Percentiles rank a stretch among this genome's conserved stretches.
phyloP scores from a whole-genome alignment of 2,329 filamentous ascomycete genomes.

The Aspergillus niger region DNA sequence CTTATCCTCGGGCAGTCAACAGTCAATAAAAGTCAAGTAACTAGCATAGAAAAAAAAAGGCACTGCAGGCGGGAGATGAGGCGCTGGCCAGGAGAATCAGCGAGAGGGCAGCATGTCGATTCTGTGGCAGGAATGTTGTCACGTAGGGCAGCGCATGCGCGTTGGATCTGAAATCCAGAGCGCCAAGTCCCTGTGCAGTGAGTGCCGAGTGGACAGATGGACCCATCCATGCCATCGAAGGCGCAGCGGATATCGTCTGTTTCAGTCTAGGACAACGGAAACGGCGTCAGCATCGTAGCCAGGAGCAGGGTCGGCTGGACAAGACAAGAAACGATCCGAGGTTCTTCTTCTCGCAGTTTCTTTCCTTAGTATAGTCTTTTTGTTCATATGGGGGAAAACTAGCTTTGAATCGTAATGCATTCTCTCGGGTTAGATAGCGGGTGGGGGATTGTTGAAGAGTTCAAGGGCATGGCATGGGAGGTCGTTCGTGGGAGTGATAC shows the following conservation, averaged over 20 bases:
- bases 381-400: no score
- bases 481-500: conserved; percentile 8
- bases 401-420: neutral
- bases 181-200: conserved; percentile 17
- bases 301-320: neutral
- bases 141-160: conserved; percentile 26
- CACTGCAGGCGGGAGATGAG: neutral
- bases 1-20: no score
- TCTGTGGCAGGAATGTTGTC: conserved; percentile 27
- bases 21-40: no score
- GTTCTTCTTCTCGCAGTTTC: no score
- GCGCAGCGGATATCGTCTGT: conserved; percentile 8
- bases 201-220: conserved; percentile 8
- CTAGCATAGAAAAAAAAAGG: neutral
- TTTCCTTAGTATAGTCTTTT: no score
- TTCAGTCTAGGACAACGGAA: conserved; percentile 1
- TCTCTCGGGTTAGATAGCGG: neutral
- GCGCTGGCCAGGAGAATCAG: neutral
- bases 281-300: conserved; percentile 1
- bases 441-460: neutral
- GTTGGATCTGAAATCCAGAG: conserved; percentile 22
- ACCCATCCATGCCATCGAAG: conserved; percentile 13
- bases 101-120: conserved; percentile 14
- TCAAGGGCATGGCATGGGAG: neutral
- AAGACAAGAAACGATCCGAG: neutral